Evolutionary conservation across 1,284 basidiomycete genomes (phyloP).

Genomic region (Xerocomus alliaceus): DNA sequence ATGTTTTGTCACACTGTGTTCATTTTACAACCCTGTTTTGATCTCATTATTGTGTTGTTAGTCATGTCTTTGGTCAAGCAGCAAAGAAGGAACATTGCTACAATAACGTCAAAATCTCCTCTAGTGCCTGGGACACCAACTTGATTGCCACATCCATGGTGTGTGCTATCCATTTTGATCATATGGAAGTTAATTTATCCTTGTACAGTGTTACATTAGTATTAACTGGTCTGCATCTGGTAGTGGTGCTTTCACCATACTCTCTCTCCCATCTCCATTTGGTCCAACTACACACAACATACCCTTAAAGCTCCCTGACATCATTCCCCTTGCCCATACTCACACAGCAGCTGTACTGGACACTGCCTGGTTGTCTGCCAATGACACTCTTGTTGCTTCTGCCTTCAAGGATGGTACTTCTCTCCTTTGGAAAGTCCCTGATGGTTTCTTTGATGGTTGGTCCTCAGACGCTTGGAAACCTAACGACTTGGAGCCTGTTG

Average conservation of each 20-base stretch:
- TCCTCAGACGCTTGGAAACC: constrained; percentile 82
- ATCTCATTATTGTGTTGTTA: constrained; percentile 40
- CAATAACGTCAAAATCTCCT: constrained; percentile 92
- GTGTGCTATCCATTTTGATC: constrained; percentile 23
- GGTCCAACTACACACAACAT: constrained; percentile 57
- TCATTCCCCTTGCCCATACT: constrained; percentile 89
- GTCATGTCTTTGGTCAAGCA: constrained; percentile 89
- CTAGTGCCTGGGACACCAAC: constrained; percentile 96
- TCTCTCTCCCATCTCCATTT: constrained; percentile 85
- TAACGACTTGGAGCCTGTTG: constrained; percentile 83
- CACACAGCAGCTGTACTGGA: constrained; percentile 90
- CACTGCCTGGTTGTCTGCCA: constrained; percentile 96
- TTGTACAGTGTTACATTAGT: constrained; percentile 76
- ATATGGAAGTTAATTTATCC: background rate
- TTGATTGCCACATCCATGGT: constrained; percentile 87
- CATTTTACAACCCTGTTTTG: background rate
- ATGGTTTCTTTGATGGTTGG: constrained; percentile 83
- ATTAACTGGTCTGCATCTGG: constrained; percentile 97
- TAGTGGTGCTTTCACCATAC: constrained; percentile 93
- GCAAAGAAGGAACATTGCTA: constrained; percentile 84
- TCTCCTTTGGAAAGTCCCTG: constrained; percentile 87
- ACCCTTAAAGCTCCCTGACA: constrained; percentile 87
- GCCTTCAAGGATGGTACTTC: constrained; percentile 94
- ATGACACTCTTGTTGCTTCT: constrained; percentile 89
- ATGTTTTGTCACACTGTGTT: background rate